Evolutionary conservation across 306 rosid species (phyloP).

Genomic region (Trifolium pratense): DNA sequence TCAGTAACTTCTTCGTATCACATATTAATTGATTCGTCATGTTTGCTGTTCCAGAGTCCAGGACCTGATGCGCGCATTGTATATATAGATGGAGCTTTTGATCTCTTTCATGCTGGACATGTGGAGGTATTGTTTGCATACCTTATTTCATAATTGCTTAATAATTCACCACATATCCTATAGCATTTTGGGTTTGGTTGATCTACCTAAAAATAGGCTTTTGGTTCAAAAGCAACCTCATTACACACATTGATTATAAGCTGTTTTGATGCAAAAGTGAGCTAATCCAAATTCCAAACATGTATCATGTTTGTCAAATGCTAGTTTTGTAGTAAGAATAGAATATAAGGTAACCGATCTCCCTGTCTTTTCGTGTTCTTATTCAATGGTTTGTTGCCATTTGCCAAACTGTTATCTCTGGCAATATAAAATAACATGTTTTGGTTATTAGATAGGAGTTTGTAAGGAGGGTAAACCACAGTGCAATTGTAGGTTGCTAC

Average conservation of each 20-base stretch:
- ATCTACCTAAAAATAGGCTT: constrained; percentile 19
- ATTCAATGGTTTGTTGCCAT: neutral
- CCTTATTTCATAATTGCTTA: neutral
- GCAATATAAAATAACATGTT: constrained; percentile 17
- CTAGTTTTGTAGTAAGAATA: neutral
- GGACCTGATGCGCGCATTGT: constrained; percentile 94
- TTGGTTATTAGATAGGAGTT: constrained; percentile 15
- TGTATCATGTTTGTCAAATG: constrained; percentile 20
- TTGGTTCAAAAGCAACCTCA: constrained; percentile 3
- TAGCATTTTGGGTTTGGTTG: constrained; percentile 12
- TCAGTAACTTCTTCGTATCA: constrained; percentile 16
- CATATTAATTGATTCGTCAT: constrained; percentile 16
- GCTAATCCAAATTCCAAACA: constrained; percentile 32
- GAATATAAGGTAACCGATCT: constrained; percentile 13
- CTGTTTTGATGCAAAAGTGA: constrained; percentile 9
- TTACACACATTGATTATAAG: constrained; percentile 14
- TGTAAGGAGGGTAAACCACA: constrained; percentile 5
- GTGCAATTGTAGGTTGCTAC: neutral
- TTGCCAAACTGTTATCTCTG: constrained; percentile 2
- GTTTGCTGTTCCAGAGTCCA: constrained; percentile 70
- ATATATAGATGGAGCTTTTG: constrained; percentile 99
- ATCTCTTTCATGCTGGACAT: constrained; percentile 98
- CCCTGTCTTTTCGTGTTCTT: neutral
- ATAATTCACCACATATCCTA: constrained; percentile 8
- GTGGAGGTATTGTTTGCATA: constrained; percentile 71